Evolutionary conservation across 208 protist species (phyloP).

Genomic region (Strigomonas culicis): DNA sequence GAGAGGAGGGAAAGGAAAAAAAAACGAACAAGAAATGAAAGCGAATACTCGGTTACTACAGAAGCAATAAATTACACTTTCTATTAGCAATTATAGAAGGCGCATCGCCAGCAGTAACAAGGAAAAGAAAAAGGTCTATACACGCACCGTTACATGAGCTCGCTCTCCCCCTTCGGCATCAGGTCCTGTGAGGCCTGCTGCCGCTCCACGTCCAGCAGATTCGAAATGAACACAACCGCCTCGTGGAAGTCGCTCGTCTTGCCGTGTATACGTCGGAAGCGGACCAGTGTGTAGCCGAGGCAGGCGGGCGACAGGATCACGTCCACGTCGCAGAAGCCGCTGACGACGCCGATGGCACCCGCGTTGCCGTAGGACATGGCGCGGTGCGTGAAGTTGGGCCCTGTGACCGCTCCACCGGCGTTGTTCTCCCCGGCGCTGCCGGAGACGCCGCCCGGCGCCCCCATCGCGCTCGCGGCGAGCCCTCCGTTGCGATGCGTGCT

Average conservation of each 20-base stretch:
- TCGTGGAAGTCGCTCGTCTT: conserved; percentile 86
- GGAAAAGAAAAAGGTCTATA: background rate
- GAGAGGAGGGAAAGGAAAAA: conserved; percentile 6
- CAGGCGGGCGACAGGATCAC: conserved; percentile 70
- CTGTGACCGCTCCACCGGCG: background rate
- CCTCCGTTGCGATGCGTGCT: too few relatives aligned
- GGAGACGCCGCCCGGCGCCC: background rate
- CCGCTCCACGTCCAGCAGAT: conserved; percentile 64
- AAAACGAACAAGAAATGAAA: conserved; percentile 14
- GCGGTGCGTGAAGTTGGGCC: conserved; percentile 34
- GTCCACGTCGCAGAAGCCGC: conserved; percentile 74
- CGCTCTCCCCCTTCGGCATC: conserved; percentile 79
- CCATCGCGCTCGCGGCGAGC: too few relatives aligned
- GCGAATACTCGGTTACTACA: too few relatives aligned
- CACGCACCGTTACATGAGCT: conserved; percentile 48
- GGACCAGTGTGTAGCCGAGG: conserved; percentile 76
- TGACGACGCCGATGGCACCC: conserved; percentile 36
- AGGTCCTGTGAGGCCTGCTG: conserved; percentile 82
- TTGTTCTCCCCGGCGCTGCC: background rate
- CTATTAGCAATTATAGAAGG: background rate
- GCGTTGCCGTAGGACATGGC: conserved; percentile 37
- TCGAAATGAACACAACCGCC: conserved; percentile 74
- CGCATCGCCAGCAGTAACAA: background rate
- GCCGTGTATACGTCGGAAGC: conserved; percentile 76
- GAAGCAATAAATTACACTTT: too few relatives aligned